phyloP scores from a whole-genome alignment of 2,329 filamentous ascomycete genomes.

The Aschersonia sp. region DNA sequence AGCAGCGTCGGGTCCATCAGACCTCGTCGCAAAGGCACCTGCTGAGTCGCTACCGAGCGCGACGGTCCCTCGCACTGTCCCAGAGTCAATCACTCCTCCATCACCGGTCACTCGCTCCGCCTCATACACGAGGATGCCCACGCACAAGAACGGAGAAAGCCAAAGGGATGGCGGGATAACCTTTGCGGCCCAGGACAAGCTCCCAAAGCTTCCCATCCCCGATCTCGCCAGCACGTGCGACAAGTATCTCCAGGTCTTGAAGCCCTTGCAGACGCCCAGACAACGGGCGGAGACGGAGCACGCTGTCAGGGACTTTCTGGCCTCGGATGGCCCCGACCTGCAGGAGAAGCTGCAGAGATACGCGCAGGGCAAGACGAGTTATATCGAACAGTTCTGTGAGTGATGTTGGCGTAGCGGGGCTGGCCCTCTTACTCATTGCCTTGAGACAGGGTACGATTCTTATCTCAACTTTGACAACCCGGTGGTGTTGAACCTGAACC shows the following conservation, averaged over 20 bases:
- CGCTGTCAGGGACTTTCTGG: constrained; percentile 72
- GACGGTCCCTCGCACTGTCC: constrained; percentile 24
- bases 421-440: background rate
- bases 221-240: constrained; percentile 65
- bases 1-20: constrained; percentile 39
- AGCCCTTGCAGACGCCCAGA: constrained; percentile 63
- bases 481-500: constrained; percentile 92
- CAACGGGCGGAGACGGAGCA: constrained; percentile 73
- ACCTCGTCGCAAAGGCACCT: constrained; percentile 58
- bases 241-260: constrained; percentile 66
- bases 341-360: constrained; percentile 87
- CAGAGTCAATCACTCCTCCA: constrained; percentile 9
- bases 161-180: constrained; percentile 59
- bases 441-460: constrained; percentile 75
- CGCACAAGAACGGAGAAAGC: constrained; percentile 16
- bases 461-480: constrained; percentile 97
- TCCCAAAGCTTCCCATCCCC: constrained; percentile 87
- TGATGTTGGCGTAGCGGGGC: constrained; percentile 8
- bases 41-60: constrained; percentile 23
- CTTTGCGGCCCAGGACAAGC: constrained; percentile 73
- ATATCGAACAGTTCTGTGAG: constrained; percentile 97
- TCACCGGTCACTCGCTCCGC: constrained; percentile 11
- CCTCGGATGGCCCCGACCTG: constrained; percentile 64
- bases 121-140: constrained; percentile 30
- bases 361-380: constrained; percentile 80